Evolutionary conservation across 1,284 basidiomycete genomes (phyloP), one percentile per base, ranked within the genome.

Genomic region (Marasmius fiardii): DNA sequence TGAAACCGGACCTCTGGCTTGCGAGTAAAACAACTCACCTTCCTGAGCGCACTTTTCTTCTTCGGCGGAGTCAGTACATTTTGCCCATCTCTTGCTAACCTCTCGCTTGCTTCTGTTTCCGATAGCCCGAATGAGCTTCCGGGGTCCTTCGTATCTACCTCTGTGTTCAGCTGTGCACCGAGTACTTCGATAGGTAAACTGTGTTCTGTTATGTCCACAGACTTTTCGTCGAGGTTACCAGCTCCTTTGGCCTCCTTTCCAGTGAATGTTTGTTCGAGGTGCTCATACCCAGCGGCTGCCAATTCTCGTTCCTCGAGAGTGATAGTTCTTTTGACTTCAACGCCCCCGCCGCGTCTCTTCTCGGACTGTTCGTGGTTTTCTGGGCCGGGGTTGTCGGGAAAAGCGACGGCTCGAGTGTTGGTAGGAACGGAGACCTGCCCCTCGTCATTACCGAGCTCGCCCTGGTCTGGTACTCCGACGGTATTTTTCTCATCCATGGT

Each of bases 271-370:
- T 75, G 72, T 43, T 80, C 72, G 41, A 86, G 73, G 63, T 85
- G 81, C 54, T 82, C 81, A 65, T 88, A 88, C 1, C 83, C 83
- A 24, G 85, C 85, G 6, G 79, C 80, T n/a, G 83, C 82, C 52
- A 88, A 78, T 53, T 84, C 81, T 61, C 74, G 80, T 56, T 86
- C 84, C 63, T 86, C 85, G 62, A 81, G 77, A n/a, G 84, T 86
- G 64, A 86, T 67, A 56, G 83, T 79, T 55, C 80, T 75, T 56
- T 79, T 80, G 76, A 85, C 77, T 64, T 83, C 82, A 50, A 75
- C 74, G 21, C 82, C 82, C 28, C 31, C 31, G 4, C 14, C 14
- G 14, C 47, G 47, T 31, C 24, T 28, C 5, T 31, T 31, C n/a
- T 31, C 47, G n/a, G 47, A 31, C 10, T n/a, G 12, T 6, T 49